Conservation (phyloP, 345 rosid species). For the Populus davidiana region DNA sequence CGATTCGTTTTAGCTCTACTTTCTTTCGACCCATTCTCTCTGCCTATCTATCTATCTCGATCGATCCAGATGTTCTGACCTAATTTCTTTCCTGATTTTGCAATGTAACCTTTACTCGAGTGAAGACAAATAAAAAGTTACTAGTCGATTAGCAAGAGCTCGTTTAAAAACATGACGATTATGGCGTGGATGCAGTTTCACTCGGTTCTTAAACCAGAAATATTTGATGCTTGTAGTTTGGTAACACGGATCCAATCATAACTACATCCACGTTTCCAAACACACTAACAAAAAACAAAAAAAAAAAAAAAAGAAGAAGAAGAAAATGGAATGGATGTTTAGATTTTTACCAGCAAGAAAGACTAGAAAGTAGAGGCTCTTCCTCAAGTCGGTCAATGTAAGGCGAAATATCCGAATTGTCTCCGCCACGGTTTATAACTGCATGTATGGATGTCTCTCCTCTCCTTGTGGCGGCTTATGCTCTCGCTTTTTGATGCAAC, state of each 20-base stretch:
- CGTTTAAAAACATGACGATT: too few species aligned
- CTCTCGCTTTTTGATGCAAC: not conserved
- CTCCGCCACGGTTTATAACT: not conserved
- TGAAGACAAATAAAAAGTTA: not conserved
- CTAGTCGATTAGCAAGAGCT: too few species aligned
- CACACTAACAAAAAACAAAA: too few species aligned
- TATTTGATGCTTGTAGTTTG: too few species aligned
- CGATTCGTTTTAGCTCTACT: slow-evolving; percentile 61
- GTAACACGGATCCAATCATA: too few species aligned
- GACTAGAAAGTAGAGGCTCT: not conserved
- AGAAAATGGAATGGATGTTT: not conserved
- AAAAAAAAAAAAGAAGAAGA: too few species aligned
- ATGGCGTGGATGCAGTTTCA: too few species aligned
- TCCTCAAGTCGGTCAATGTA: not conserved
- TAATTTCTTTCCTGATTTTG: not conserved
- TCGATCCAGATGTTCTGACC: not conserved
- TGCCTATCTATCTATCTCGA: not conserved
- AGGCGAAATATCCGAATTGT: not conserved
- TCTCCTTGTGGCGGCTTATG: not conserved
- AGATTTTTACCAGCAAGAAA: not conserved
- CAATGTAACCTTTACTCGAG: not conserved
- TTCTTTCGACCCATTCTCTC: slow-evolving; percentile 41
- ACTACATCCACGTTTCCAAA: too few species aligned
- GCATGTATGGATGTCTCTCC: not conserved
- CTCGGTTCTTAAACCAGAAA: too few species aligned